Percentiles rank a stretch among this genome's conserved stretches.
Conservation (phyloP, 2,329 filamentous ascomycete species). For the Xylaria sp. region DNA sequence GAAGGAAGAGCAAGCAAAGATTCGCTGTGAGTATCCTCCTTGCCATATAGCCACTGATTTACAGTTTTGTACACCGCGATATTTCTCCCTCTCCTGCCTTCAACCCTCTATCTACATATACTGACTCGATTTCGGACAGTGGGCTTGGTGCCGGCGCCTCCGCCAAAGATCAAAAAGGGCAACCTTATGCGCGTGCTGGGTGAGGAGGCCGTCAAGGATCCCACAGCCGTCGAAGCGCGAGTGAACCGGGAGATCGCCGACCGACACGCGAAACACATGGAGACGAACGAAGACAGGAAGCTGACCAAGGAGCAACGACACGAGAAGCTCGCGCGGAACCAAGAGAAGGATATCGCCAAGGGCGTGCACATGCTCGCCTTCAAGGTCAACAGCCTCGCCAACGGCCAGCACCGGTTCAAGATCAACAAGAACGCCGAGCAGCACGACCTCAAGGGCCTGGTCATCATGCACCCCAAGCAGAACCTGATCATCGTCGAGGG, state of each 20-base stretch:
- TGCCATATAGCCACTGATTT: not conserved
- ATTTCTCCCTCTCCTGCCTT: not conserved
- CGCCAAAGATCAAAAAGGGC: constrained; percentile 95
- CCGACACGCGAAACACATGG: constrained; percentile 77
- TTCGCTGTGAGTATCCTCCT: constrained; percentile 56
- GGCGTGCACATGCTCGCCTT: constrained; percentile 88
- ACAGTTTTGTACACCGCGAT: not conserved
- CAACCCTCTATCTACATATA: not conserved
- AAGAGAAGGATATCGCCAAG: constrained; percentile 85
- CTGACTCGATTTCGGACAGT: constrained; percentile 46
- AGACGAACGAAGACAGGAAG: constrained; percentile 81
- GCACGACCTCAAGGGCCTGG: constrained; percentile 83
- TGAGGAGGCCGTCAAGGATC: constrained; percentile 90
- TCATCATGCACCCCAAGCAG: constrained; percentile 87
- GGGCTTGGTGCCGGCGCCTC: constrained; percentile 85
- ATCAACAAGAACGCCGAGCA: constrained; percentile 93
- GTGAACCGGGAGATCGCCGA: constrained; percentile 94
- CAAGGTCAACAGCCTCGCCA: constrained; percentile 86
- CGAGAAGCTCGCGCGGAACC: constrained; percentile 82
- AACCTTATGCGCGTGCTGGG: constrained; percentile 98
- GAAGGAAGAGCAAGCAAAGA: constrained; percentile 96
- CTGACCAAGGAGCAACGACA: constrained; percentile 85
- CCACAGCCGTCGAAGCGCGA: constrained; percentile 92
- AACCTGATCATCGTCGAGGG: constrained; percentile 92
- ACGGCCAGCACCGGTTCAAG: constrained; percentile 92